Conservation (phyloP, 495 filamentous ascomycete genomes). For the Sordaria brevicollis region DNA sequence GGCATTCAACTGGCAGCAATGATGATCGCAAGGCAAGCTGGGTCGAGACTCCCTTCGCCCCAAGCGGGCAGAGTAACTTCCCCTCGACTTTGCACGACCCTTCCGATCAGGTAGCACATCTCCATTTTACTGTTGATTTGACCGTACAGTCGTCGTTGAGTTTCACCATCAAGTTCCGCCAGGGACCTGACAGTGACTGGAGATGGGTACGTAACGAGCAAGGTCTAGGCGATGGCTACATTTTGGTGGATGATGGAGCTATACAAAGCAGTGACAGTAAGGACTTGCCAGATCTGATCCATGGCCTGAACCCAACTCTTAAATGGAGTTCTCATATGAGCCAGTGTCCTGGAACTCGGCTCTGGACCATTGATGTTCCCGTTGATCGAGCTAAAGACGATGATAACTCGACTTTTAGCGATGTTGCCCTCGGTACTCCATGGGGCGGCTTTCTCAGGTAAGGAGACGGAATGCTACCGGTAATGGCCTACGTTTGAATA, state of each 20-base stretch:
- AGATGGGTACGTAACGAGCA: slow-evolving; percentile 64
- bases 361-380: slow-evolving; percentile 58
- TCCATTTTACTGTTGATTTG: slow-evolving; percentile 36
- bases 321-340: slow-evolving; percentile 45
- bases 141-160: slow-evolving; percentile 33
- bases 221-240: slow-evolving; percentile 48
- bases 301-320: slow-evolving; percentile 46
- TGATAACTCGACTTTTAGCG: slow-evolving; percentile 42
- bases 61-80: slow-evolving; percentile 26
- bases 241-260: slow-evolving; percentile 37
- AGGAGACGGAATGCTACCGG: slow-evolving; percentile 1
- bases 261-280: slow-evolving; percentile 16
- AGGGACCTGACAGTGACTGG: slow-evolving; percentile 46
- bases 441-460: slow-evolving; percentile 37
- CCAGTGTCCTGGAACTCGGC: slow-evolving; percentile 56
- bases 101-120: slow-evolving; percentile 21
- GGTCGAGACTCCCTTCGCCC: slow-evolving; percentile 33
- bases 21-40: slow-evolving; percentile 24
- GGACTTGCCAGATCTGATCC: slow-evolving; percentile 51
- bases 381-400: slow-evolving; percentile 41
- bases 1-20: slow-evolving; percentile 51
- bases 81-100: slow-evolving; percentile 26
- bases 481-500: neutral
- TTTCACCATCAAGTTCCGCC: slow-evolving; percentile 73
- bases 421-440: slow-evolving; percentile 53